Evolutionary conservation across 805 yeast genomes (phyloP), one percentile per base, ranked within the genome.

Genomic region (Candida orba): DNA sequence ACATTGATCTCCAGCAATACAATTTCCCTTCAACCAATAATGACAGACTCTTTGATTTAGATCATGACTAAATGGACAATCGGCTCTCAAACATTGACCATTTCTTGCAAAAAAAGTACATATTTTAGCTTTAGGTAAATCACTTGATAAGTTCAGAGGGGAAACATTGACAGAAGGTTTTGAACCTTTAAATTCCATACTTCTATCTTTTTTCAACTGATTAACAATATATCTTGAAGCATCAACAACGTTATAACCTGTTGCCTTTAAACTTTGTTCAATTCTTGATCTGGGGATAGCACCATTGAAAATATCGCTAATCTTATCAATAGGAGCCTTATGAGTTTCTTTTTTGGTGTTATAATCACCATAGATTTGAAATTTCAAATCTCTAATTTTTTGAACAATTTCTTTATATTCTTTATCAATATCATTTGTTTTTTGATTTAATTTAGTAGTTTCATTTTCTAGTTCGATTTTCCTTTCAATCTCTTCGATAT

Each of bases 11-110:
- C 75, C 76, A 7, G 72, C 70, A 6, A 66, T 40, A 47, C 77
- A 72, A 10, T 58, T 54, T 2, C 73, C 72, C 32, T 64, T 66
- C 7, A 72, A 54, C 77, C 77, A 72, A 51, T 66, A 73, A 25
- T 72, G 58, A 45, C 77, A 72, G 8, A 68, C 63, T 22, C 69
- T 55, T n/a, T 60, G 51, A 2, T 67, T 56, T 27, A 71, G 39
- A 44, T 73, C 75, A 51, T 72, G 77, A 41, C 71, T 60, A 44
- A 69, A 72, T 45, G 62, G 62, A 54, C 77, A 72, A 46, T 71
- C 76, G 5, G 65, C 50, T 13, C 75, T 62, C 12, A 68, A 51
- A 42, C 77, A 72, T 17, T 59, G 56, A 2, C 77, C 77, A 24
- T 55, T 56, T 34, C 63, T 65, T 6, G 69, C 50, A 44, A 63